Evolutionary conservation across 257 asterid species (phyloP).

Genomic region (Anisodus acutangulus): DNA sequence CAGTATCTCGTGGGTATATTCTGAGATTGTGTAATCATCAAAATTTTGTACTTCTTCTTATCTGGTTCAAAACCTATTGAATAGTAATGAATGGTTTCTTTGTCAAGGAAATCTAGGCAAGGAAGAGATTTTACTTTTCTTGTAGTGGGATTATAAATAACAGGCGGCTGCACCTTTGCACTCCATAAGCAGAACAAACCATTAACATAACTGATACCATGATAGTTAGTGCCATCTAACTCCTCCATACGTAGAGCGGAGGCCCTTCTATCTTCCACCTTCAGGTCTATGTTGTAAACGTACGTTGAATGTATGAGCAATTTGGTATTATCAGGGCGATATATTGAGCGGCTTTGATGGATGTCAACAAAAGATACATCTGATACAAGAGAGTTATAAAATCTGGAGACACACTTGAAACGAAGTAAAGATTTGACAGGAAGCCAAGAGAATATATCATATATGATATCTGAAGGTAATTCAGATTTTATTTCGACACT

Average conservation of each 20-base stretch:
- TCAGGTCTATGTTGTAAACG: not conserved
- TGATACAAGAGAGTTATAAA: not conserved
- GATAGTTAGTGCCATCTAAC: not conserved
- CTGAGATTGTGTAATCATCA: too few species aligned
- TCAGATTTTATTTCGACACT: too few species aligned
- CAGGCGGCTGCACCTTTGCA: not conserved
- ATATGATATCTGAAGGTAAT: not conserved
- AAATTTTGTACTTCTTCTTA: not conserved
- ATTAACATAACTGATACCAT: not conserved
- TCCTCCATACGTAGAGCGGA: not conserved
- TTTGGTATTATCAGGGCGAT: not conserved
- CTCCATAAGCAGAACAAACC: not conserved
- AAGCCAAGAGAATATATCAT: not conserved
- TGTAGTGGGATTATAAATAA: not conserved
- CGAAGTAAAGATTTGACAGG: not conserved
- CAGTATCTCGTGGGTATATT: too few species aligned
- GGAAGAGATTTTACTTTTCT: not conserved
- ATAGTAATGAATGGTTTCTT: not conserved
- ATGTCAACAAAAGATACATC: not conserved
- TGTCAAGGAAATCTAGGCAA: accelerated
- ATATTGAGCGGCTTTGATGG: not conserved
- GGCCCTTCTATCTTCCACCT: not conserved
- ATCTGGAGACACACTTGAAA: not conserved
- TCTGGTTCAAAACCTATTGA: not conserved
- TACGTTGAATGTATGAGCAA: too few species aligned